These are phyloP conservation scores for Hyaloscypha hepaticicola DNA, from an alignment of 495 filamentous ascomycete species.

Conservation along the genomic window DNA sequence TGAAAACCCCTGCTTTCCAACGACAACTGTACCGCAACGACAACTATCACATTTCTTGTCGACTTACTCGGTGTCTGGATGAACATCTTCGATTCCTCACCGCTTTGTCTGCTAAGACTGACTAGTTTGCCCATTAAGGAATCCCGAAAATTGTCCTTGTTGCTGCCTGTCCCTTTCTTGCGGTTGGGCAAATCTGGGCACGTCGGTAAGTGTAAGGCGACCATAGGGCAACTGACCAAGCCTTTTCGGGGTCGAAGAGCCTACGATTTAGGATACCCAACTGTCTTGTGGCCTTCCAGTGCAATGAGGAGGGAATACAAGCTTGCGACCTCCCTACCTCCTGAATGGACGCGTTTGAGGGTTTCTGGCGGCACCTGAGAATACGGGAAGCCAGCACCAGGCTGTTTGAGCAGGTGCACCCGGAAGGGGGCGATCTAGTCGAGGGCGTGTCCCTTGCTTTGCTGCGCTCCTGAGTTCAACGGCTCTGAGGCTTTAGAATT, in stretches of 20 bases:
- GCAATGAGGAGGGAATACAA: not conserved
- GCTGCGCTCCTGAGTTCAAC: not conserved
- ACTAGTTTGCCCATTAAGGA: not conserved
- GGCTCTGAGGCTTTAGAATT: not conserved
- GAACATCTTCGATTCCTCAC: not conserved
- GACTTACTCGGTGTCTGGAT: not conserved
- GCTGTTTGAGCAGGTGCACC: not conserved
- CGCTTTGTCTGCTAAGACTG: not conserved
- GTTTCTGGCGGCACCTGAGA: not conserved
- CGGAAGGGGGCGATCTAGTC: not conserved
- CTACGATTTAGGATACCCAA: not conserved
- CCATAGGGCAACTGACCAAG: not conserved
- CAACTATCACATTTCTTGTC: not conserved
- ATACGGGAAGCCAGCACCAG: not conserved
- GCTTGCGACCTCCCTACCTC: not conserved
- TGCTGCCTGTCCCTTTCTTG: not conserved
- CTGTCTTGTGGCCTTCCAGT: not conserved
- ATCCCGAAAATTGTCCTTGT: not conserved
- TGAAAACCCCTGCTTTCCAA: not conserved
- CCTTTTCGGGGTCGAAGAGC: not conserved
- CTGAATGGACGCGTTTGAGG: not conserved
- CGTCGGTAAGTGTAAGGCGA: not conserved
- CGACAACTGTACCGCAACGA: not conserved
- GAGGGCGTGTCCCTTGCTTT: not conserved
- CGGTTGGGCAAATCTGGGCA: not conserved